These are phyloP conservation scores for Aspergillus sclerotiicarbonarius DNA, from an alignment of 495 filamentous ascomycete species.

Conservation along the genomic window DNA sequence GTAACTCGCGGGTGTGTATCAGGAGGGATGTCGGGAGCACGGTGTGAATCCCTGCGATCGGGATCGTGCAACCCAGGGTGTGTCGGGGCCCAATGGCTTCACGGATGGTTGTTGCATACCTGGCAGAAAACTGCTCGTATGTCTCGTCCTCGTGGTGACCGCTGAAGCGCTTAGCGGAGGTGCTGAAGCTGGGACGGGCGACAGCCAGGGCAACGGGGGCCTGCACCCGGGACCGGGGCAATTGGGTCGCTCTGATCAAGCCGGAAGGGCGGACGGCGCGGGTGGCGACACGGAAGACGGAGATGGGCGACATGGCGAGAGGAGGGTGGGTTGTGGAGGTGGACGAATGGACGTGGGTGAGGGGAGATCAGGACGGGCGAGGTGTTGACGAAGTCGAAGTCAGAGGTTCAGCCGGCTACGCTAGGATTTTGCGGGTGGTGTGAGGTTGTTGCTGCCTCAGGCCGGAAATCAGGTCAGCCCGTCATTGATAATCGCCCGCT, in stretches of 20 bases:
- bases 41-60: conserved; percentile 13
- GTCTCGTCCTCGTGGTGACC: conserved; percentile 80
- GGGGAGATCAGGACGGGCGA: conserved; percentile 35
- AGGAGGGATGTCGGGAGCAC: conserved; percentile 7
- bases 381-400: conserved; percentile 36
- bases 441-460: conserved; percentile 35
- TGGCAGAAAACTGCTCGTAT: conserved; percentile 97
- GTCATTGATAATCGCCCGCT: conserved; percentile 19
- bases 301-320: conserved; percentile 61
- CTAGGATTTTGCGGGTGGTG: conserved; percentile 53
- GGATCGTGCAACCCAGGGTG: conserved; percentile 4
- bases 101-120: conserved; percentile 58
- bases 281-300: conserved; percentile 67
- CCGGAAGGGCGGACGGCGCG: conserved; percentile 62
- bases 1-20: conserved; percentile 10
- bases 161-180: conserved; percentile 55
- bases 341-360: conserved; percentile 33
- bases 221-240: conserved; percentile 57
- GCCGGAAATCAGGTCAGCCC: conserved; percentile 12
- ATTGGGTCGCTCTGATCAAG: conserved; percentile 58
- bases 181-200: conserved; percentile 65
- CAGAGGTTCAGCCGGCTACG: conserved; percentile 31
- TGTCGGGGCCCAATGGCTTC: conserved; percentile 29
- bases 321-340: conserved; percentile 26
- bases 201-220: conserved; percentile 49